Evolutionary conservation across 2,329 filamentous ascomycete species (phyloP), one percentile per base, ranked within the genome.

Genomic region (Aspergillus candidus): DNA sequence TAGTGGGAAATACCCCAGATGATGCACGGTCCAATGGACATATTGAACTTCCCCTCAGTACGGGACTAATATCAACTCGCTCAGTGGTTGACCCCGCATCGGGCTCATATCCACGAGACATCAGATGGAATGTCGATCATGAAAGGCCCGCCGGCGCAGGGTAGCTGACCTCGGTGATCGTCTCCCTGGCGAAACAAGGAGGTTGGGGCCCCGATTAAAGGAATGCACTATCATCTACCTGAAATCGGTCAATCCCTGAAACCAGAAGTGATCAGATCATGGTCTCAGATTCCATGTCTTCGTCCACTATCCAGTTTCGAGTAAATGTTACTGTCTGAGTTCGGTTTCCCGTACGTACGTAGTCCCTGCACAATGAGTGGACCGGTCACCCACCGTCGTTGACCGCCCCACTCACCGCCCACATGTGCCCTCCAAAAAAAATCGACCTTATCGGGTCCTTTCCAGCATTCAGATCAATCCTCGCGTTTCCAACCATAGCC

Each of bases 371-470:
- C 22, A 2, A 27, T 27, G 22, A 10, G 22, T 27, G 22, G 22
- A 27, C 22, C 22, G 7, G 22, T 27, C 22, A 27, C 22, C 22
- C 22, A 27, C 22, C 22, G 22, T 27, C 33, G 7, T 32, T 47
- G 33, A 55, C 53, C 56, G 56, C 54, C 43, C 6, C 14, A 2
- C 34, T 42, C 46, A 57, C 56, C 56, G 56, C 56, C 52, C 37
- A 30, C 8, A 33, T 37, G 51, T 44, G 22, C 22, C 22, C 3
- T 8, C 6, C 22, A 54, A 48, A 55, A 53, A 54, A 37, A 39
- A 48, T 50, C 51, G 46, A 39, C 38, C 22, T 27, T 39, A 40
- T 43, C 43, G 34, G 31, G 31, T 32, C 32, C 13, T 22, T 39
- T 41, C 35, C 11, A 15, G 36, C 49, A 32, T 2, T 22, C 11